Evolutionary conservation across 2,329 filamentous ascomycete species (phyloP), one percentile per base, ranked within the genome.

Genomic region (Helotiales sp.): DNA sequence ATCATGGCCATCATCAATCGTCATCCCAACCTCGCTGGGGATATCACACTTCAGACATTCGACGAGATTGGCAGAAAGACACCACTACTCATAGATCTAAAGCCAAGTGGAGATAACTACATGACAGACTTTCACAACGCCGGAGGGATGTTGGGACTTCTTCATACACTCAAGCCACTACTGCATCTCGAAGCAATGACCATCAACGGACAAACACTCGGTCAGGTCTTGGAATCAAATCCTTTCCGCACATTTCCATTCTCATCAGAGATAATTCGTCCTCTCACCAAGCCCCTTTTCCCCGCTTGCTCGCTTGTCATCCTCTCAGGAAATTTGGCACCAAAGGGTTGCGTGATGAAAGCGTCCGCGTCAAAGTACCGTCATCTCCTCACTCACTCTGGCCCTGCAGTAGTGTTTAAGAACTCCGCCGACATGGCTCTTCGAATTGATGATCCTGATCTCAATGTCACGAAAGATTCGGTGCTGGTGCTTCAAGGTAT

Each of bases 41-140:
- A 69, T 3, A 77, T 81, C 40, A 77, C 74, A 0, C 62, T 81
- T 17, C 65, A 76, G 24, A 78, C 74, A 0, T 71, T 81, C 55
- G 77, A 81, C 48, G 75, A 79, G 4, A 75, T 81, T 31, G 79
- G 79, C 3, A 70, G 71, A 15, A 76, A 69, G 7, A 78, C 75
- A 0, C 79, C 79, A 0, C 65, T 81, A 0, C 64, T 81, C 5
- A 71, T 81, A 9, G 79, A 81, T 60, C 68, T 81, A n/a, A 81
- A 81, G 58, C 79, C 79, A 0, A 80, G 77, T 54, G 79, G 79
- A 2, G 77, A 79, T 58, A 80, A 79, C 57, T 81, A 80, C 62
- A 81, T 81, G 79, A 77, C 73, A n/a, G 79, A 81, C 61, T 81
- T 81, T 55, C 79, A 81, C 60, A 79, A 80, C 57, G 77, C 78